A percentile compares a stretch with the other conserved stretches of the same genome.
phyloP scores from a whole-genome alignment of 177 flowering plant genomes.

The Vitis hybrid region DNA sequence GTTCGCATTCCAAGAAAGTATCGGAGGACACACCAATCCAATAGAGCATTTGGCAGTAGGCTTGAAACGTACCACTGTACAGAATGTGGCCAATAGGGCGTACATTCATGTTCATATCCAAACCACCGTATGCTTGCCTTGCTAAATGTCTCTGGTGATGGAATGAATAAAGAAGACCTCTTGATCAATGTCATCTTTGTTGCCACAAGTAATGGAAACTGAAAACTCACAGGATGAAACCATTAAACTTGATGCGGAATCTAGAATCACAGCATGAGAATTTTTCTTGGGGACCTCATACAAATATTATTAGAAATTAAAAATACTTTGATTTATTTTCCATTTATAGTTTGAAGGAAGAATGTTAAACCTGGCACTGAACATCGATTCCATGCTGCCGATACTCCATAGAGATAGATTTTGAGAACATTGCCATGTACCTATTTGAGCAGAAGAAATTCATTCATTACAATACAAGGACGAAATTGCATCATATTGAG shows the following conservation, averaged over 20 bases:
- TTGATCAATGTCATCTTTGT: constrained; percentile 49
- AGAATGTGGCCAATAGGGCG: constrained; percentile 64
- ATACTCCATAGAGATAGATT: constrained; percentile 45
- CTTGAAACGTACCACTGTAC: constrained; percentile 44
- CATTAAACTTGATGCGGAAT: no score
- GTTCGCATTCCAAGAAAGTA: no score
- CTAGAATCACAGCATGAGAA: no score
- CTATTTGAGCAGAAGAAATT: constrained; percentile 18
- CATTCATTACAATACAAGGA: no score
- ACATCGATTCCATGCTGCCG: constrained; percentile 43
- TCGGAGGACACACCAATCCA: constrained; percentile 21
- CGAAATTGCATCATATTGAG: no score
- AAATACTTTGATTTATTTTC: no score
- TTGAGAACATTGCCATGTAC: constrained; percentile 49
- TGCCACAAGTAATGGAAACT: constrained; percentile 71
- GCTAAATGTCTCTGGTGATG: constrained; percentile 49
- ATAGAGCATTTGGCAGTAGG: constrained; percentile 32
- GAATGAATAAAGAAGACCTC: constrained; percentile 42
- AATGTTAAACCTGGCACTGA: constrained; percentile 51
- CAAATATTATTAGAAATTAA: no score
- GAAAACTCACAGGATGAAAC: not conserved
- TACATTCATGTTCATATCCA: constrained; percentile 47
- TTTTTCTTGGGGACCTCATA: no score
- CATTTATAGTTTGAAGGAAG: no score
- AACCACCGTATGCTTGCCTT: constrained; percentile 36